phyloP scores from a whole-genome alignment of 1,284 basidiomycete genomes.

The Tranzscheliella williamsii region DNA sequence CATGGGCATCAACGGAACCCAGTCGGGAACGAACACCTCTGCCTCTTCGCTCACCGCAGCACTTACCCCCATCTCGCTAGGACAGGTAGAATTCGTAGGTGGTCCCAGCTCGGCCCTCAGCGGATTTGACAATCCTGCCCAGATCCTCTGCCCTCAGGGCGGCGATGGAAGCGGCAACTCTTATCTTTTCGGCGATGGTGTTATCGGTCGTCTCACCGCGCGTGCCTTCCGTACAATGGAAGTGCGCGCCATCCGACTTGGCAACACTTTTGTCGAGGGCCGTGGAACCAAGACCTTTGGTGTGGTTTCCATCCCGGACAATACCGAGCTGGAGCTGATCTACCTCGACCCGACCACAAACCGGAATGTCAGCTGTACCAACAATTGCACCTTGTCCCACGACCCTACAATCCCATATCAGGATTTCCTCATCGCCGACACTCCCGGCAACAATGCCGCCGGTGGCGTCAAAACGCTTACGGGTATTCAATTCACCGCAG shows the following conservation, averaged over 20 bases:
- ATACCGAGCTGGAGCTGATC: slow-evolving; percentile 74
- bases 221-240: slow-evolving; percentile 73
- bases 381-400: slow-evolving; percentile 60
- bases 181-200: slow-evolving; percentile 80
- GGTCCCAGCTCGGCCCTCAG: slow-evolving; percentile 71
- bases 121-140: slow-evolving; percentile 72
- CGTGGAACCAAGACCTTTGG: slow-evolving; percentile 83
- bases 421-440: slow-evolving; percentile 75
- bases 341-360: slow-evolving; percentile 78
- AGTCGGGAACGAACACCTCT: slow-evolving; percentile 65
- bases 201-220: slow-evolving; percentile 73
- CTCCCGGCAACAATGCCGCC: slow-evolving; percentile 39
- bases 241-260: slow-evolving; percentile 79
- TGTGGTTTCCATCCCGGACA: slow-evolving; percentile 79
- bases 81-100: slow-evolving; percentile 69
- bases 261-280: slow-evolving; percentile 81
- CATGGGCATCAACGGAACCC: slow-evolving; percentile 61
- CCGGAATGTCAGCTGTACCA: slow-evolving; percentile 67
- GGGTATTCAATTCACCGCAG: slow-evolving; percentile 72
- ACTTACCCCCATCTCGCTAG: slow-evolving; percentile 62
- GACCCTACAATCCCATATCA: slow-evolving; percentile 75
- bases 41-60: slow-evolving; percentile 48
- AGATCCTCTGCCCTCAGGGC: slow-evolving; percentile 81
- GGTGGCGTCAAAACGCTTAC: slow-evolving; percentile 69
- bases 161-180: slow-evolving; percentile 76